Conservation (phyloP, 805 yeast genomes). For the Metschnikowia lunata region DNA sequence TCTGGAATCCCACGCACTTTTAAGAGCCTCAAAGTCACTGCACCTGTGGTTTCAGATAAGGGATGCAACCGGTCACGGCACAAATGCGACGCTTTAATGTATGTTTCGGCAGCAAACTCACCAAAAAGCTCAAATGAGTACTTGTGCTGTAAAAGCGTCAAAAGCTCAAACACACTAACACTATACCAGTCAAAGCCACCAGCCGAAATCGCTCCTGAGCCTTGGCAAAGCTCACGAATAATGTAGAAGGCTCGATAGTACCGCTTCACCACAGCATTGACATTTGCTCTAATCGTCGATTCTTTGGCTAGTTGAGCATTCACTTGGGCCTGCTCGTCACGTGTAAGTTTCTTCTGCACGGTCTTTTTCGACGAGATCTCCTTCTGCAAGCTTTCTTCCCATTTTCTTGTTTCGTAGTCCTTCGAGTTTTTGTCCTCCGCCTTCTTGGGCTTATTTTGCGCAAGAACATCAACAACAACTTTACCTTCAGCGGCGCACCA, state of each 20-base stretch:
- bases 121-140: conserved; percentile 37
- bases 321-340: conserved; percentile 68
- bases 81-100: conserved; percentile 50
- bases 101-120: conserved; percentile 43
- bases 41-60: conserved; percentile 55
- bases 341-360: conserved; percentile 55
- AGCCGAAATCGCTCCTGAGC: conserved; percentile 15
- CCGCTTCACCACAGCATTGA: conserved; percentile 34
- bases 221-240: conserved; percentile 49
- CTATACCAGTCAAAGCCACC: conserved; percentile 60
- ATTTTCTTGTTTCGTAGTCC: conserved; percentile 78
- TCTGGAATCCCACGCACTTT: conserved; percentile 44
- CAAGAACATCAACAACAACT: conserved; percentile 61
- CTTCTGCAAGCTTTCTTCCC: conserved; percentile 83
- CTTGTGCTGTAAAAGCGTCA: conserved; percentile 40
- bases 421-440: conserved; percentile 66
- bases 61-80: conserved; percentile 47
- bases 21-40: conserved; percentile 61
- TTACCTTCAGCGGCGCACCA: conserved; percentile 70
- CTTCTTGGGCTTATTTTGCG: conserved; percentile 33
- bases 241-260: conserved; percentile 50
- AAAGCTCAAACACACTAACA: conserved; percentile 48
- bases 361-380: conserved; percentile 60
- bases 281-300: conserved; percentile 45
- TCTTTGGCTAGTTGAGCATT: conserved; percentile 64